A percentile compares a stretch with the other conserved stretches of the same genome.
These are phyloP conservation scores for Phytophthora pluvialis DNA, from an alignment of 352 stramenopile species.

Conservation along the genomic window DNA sequence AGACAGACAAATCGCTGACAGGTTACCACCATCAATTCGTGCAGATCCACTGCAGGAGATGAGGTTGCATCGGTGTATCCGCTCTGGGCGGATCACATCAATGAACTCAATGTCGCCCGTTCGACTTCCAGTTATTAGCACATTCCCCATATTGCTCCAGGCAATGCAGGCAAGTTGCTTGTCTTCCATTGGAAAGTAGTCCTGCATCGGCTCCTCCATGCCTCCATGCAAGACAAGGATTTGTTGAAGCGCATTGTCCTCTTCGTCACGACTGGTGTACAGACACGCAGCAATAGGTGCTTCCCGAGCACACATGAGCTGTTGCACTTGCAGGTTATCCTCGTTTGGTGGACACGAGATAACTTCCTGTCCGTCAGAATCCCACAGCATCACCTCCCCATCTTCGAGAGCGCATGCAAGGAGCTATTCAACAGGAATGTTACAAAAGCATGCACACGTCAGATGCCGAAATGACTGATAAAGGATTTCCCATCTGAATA, in stretches of 20 bases:
- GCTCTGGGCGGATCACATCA: conserved; percentile 33
- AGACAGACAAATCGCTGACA: conserved; percentile 44
- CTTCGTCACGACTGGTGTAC: conserved; percentile 32
- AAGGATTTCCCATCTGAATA: conserved; percentile 2
- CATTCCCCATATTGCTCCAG: conserved; percentile 36
- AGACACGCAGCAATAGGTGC: conserved; percentile 42
- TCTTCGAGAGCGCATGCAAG: conserved; percentile 41
- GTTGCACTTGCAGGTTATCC: conserved; percentile 29
- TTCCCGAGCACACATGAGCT: conserved; percentile 43
- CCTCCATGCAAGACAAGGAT: conserved; percentile 44
- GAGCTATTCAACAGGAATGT: conserved; percentile 23
- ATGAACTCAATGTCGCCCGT: conserved; percentile 46
- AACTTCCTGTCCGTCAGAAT: conserved; percentile 37
- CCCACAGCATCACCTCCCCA: conserved; percentile 38
- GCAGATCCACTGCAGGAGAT: conserved; percentile 18
- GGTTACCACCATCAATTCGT: conserved; percentile 8
- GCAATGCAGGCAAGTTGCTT: conserved; percentile 46
- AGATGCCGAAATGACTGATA: background rate
- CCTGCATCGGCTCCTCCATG: conserved; percentile 43
- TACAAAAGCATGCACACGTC: conserved; percentile 6
- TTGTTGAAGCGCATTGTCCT: conserved; percentile 38
- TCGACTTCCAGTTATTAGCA: conserved; percentile 36
- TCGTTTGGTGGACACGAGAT: conserved; percentile 32
- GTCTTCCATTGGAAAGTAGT: conserved; percentile 42
- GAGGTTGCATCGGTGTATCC: conserved; percentile 41